Percentiles rank a stretch among this genome's conserved stretches.
These are phyloP conservation scores for Basipetospora chlamydospora DNA, from an alignment of 2,329 filamentous ascomycete species.

Conservation along the genomic window DNA sequence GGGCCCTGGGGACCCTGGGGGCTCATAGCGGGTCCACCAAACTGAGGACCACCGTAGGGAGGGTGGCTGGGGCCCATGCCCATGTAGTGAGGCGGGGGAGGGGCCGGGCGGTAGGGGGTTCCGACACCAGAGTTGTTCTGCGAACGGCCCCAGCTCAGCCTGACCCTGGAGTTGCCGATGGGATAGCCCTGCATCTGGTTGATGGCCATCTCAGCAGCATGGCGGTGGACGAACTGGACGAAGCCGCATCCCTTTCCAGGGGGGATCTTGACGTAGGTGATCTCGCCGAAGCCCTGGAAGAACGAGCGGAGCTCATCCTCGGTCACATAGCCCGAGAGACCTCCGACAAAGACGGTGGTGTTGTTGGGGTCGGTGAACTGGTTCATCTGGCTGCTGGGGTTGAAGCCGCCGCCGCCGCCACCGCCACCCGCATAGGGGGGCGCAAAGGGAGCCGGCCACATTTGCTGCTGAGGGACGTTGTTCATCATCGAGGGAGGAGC, in stretches of 20 bases:
- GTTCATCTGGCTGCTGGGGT: constrained; percentile 60
- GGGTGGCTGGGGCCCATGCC: constrained; percentile 30
- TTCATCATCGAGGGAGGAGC: constrained; percentile 28
- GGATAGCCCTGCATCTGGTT: constrained; percentile 99
- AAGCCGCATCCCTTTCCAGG: constrained; percentile 98
- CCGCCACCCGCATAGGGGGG: constrained; percentile 17
- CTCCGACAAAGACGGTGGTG: constrained; percentile 96
- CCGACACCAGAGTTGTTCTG: constrained; percentile 99
- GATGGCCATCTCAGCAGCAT: constrained; percentile 99
- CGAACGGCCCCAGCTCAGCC: constrained; percentile 91
- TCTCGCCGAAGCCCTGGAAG: constrained; percentile 99
- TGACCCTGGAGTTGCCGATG: constrained; percentile 95
- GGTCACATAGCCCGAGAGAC: constrained; percentile 92
- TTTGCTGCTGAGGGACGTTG: constrained; percentile 30
- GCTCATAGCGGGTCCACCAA: constrained; percentile 27
- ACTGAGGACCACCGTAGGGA: constrained; percentile 30
- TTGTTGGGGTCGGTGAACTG: constrained; percentile 99
- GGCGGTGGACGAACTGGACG: constrained; percentile 96
- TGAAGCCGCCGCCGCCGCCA: constrained; percentile 23
- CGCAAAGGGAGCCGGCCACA: constrained; percentile 19
- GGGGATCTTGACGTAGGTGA: constrained; percentile 99
- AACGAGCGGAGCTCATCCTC: constrained; percentile 99
- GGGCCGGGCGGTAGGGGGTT: constrained; percentile 91
- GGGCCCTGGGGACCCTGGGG: constrained; percentile 25
- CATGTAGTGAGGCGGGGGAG: constrained; percentile 45